phyloP scores from a whole-genome alignment of 1,284 basidiomycete genomes.

The Thelephora terrestris region DNA sequence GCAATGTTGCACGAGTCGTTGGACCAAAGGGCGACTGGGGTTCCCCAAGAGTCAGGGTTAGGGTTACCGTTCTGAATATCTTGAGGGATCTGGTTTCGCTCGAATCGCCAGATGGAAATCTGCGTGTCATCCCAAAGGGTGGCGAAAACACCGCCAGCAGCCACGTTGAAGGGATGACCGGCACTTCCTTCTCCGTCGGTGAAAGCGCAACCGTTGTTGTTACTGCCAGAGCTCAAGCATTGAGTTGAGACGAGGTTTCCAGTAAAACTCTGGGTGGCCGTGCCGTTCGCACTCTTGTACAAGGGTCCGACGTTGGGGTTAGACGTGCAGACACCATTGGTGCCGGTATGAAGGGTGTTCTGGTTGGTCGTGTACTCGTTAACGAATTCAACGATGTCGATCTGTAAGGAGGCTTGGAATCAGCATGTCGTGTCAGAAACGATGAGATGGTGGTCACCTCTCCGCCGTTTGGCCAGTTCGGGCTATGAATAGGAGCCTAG shows the following conservation, averaged over 20 bases:
- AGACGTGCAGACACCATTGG: slow-evolving; percentile 43
- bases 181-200: slow-evolving; percentile 44
- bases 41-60: slow-evolving; percentile 56
- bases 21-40: slow-evolving; percentile 58
- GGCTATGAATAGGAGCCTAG: slow-evolving; percentile 17
- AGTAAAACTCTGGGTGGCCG: slow-evolving; percentile 18
- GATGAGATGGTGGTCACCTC: slow-evolving; percentile 20
- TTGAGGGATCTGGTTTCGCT: slow-evolving; percentile 50
- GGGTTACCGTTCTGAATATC: slow-evolving; percentile 56
- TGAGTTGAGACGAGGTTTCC: slow-evolving; percentile 27
- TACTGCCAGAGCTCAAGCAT: slow-evolving; percentile 36
- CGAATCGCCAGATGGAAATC: slow-evolving; percentile 74
- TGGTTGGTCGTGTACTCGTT: slow-evolving; percentile 50
- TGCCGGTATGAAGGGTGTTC: slow-evolving; percentile 57
- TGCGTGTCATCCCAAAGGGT: slow-evolving; percentile 60
- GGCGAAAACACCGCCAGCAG: slow-evolving; percentile 66
- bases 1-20: slow-evolving; percentile 50
- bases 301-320: slow-evolving; percentile 22
- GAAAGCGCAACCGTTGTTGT: slow-evolving; percentile 64
- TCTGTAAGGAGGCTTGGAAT: slow-evolving; percentile 35
- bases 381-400: slow-evolving; percentile 56
- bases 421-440: neutral
- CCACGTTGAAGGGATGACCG: slow-evolving; percentile 60
- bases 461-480: slow-evolving; percentile 62
- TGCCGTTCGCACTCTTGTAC: slow-evolving; percentile 9